Evolutionary conservation across 805 yeast genomes (phyloP), one percentile per base, ranked within the genome.

Genomic region (Suhomyces sp.): DNA sequence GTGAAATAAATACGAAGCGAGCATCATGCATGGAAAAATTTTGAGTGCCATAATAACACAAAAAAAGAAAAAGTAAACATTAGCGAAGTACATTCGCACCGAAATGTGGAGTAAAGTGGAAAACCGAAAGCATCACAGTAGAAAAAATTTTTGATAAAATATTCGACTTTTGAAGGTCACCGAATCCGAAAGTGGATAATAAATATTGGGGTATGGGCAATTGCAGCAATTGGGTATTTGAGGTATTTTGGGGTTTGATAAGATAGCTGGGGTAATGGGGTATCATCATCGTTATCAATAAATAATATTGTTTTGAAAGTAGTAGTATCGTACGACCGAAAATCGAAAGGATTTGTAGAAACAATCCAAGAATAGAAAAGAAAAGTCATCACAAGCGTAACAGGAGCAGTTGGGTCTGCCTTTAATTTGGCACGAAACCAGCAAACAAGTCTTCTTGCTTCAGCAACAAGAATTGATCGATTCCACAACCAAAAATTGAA

Each of bases 361-460:
- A 35, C 13, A 10, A 35, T 29, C 33, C 21, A 21, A 43, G 46
- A n/a, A 17, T 10, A 21, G 44, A 21, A 22, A 35, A 27, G n/a
- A 39, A 21, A 48, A 12, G 12, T 49, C 51, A 37, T 40, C n/a
- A 46, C 44, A 41, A 27, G 29, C 40, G 33, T 43, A 47, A 37
- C 15, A 47, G 15, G 24, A 44, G 24, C 46, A 15, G 43, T 19
- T 20, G 19, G 39, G 12, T 35, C 20, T 37, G 35, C n/a, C 13
- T 10, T 48, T 48, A 60, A 27, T 53, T 48, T 13, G 59, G 54
- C 39, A 61, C 63, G 48, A 59, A 61, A 10, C 62, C 60, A 58
- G 55, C 56, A 35, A 66, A 63, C 52, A 68, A 63, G n/a, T 64
- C 71, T 2, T 66, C 69, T 27, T 59, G 63, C 47, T 57, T 63